Evolutionary conservation across 306 rosid species (phyloP).

Genomic region (Luffa acutangula): DNA sequence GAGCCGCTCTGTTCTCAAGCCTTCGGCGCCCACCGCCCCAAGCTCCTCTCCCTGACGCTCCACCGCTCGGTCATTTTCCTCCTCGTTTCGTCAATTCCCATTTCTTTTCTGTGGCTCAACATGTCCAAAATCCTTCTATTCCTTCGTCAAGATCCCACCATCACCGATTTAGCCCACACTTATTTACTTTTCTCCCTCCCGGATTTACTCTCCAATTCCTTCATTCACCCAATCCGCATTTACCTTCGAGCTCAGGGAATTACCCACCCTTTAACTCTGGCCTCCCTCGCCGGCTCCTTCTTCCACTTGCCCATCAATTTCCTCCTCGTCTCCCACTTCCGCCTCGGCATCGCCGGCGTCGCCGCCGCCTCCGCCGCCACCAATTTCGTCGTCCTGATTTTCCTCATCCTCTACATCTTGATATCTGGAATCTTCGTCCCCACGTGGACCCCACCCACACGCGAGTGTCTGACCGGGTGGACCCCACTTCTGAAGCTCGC

Average conservation of each 20-base stretch:
- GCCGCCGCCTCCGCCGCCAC: conserved; percentile 73
- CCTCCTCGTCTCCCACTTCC: conserved; percentile 19
- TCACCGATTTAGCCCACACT: conserved; percentile 47
- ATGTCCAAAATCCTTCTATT: conserved; percentile 35
- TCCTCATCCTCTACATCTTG: conserved; percentile 31
- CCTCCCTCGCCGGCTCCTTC: conserved; percentile 51
- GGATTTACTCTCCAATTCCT: conserved; percentile 66
- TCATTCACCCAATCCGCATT: conserved; percentile 74
- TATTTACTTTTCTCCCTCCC: conserved; percentile 55
- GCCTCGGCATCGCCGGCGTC: conserved; percentile 47
- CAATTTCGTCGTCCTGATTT: conserved; percentile 27
- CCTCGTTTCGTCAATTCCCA: conserved; percentile 48
- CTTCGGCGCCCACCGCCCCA: conserved; percentile 75
- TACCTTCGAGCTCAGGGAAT: conserved; percentile 85
- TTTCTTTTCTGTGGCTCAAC: conserved; percentile 62
- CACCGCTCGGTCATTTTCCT: conserved; percentile 73
- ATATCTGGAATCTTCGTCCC: conserved; percentile 25
- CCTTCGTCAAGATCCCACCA: conserved; percentile 34
- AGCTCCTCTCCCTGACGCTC: conserved; percentile 62
- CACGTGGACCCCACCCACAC: conserved; percentile 57
- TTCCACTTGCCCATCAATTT: conserved; percentile 50
- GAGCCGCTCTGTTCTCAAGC: conserved; percentile 92
- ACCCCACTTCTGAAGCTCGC: conserved; percentile 52
- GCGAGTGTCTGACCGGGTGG: conserved; percentile 60
- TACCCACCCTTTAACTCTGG: conserved; percentile 60